phyloP scores from a whole-genome alignment of 176 grass and related monocot genomes.

The Cenchrus fungigraminus region DNA sequence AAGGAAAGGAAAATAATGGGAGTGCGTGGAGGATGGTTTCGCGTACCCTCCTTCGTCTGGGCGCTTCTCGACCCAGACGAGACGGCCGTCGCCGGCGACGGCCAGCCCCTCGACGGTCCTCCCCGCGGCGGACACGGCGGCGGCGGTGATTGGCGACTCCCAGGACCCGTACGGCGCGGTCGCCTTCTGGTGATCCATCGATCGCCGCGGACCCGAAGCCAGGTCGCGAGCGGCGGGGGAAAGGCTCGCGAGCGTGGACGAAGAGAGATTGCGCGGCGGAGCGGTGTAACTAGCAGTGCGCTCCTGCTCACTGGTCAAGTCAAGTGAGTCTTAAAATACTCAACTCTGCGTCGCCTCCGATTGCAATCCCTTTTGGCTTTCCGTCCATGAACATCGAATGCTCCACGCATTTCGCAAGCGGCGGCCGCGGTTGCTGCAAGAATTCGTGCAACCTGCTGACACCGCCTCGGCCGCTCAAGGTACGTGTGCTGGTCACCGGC shows the following conservation, averaged over 20 bases:
- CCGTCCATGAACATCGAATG: too few relatives aligned
- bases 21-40: background rate
- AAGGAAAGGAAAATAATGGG: background rate
- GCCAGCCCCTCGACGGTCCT: constrained; percentile 72
- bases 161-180: constrained; percentile 81
- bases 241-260: background rate
- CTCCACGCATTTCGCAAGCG: too few relatives aligned
- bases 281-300: background rate
- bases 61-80: constrained; percentile 84
- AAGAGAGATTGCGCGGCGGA: background rate
- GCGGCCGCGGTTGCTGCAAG: too few relatives aligned
- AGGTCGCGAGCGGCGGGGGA: constrained; percentile 33
- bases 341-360: too few relatives aligned
- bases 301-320: background rate
- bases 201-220: background rate
- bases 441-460: too few relatives aligned
- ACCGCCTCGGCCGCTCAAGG: too few relatives aligned
- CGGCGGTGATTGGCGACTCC: constrained; percentile 85
- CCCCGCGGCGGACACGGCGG: constrained; percentile 61
- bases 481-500: too few relatives aligned
- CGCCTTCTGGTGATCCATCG: constrained; percentile 47
- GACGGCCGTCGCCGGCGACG: constrained; percentile 68
- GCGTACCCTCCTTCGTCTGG: constrained; percentile 81
- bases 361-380: too few relatives aligned
- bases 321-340: background rate